Conservation (phyloP, 2,329 filamentous ascomycete genomes). For the Xylogone sp. region DNA sequence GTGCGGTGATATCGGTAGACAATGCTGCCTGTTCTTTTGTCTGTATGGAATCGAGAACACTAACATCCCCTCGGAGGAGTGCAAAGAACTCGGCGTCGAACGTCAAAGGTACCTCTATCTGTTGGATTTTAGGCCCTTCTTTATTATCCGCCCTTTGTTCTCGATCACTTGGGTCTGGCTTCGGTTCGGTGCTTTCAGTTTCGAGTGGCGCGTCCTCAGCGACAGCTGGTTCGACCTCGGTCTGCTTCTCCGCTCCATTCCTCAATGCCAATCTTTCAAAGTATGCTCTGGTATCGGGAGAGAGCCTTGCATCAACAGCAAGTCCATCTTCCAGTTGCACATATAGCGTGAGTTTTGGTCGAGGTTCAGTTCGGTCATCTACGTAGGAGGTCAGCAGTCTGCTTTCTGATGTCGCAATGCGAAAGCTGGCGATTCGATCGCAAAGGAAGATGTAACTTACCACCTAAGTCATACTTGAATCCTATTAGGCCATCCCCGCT, state of each 20-base stretch:
- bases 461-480: constrained; percentile 53
- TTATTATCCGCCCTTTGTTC: constrained; percentile 4
- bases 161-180: constrained; percentile 3
- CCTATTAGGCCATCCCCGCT: constrained; percentile 31
- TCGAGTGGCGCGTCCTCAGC: background rate
- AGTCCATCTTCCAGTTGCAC: constrained; percentile 64
- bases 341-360: constrained; percentile 67
- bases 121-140: constrained; percentile 25
- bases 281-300: constrained; percentile 50
- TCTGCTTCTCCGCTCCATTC: background rate
- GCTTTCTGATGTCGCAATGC: too few relatives aligned
- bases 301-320: constrained; percentile 64
- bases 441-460: constrained; percentile 26
- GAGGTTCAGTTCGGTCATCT: constrained; percentile 44
- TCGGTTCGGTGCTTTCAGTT: background rate
- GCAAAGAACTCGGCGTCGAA: constrained; percentile 80
- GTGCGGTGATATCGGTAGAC: constrained; percentile 54
- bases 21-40: constrained; percentile 57
- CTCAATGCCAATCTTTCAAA: constrained; percentile 50
- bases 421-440: background rate
- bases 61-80: constrained; percentile 68
- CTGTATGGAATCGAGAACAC: constrained; percentile 64
- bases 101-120: constrained; percentile 70
- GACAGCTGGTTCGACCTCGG: background rate
- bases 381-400: constrained; percentile 12